Conservation (phyloP, 2,329 filamentous ascomycete genomes). For the Akanthomyces muscarius region DNA sequence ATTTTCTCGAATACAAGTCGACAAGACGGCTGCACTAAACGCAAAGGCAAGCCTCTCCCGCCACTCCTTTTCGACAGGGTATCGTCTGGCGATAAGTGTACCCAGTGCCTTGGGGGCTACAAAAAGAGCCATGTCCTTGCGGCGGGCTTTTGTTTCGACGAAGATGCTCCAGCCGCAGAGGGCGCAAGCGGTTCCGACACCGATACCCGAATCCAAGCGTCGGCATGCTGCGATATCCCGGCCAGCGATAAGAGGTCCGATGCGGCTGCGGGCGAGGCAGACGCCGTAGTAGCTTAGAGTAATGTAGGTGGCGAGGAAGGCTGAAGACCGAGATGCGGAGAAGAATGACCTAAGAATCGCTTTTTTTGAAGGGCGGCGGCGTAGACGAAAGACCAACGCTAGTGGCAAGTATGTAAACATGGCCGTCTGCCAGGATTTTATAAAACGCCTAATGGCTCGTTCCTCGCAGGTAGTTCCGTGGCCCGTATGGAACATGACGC, state of each 20-base stretch:
- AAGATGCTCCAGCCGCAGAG: conserved; percentile 80
- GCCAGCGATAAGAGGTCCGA: conserved; percentile 66
- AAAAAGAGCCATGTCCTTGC: conserved; percentile 75
- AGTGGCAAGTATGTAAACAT: conserved; percentile 74
- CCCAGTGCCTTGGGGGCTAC: conserved; percentile 74
- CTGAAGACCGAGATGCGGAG: conserved; percentile 65
- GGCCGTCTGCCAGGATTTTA: conserved; percentile 66
- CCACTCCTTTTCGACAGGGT: conserved; percentile 59
- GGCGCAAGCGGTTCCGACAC: conserved; percentile 66
- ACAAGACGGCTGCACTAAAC: conserved; percentile 62
- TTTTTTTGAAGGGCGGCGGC: conserved; percentile 43
- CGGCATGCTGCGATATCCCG: conserved; percentile 44
- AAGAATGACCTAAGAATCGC: conserved; percentile 50
- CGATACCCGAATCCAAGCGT: conserved; percentile 58
- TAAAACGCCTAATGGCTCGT: conserved; percentile 66
- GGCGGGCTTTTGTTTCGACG: conserved; percentile 60
- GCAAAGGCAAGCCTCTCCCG: conserved; percentile 64
- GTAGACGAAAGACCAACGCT: conserved; percentile 58
- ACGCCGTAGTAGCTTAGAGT: conserved; percentile 80
- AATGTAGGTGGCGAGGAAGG: conserved; percentile 75
- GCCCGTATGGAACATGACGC: conserved; percentile 80
- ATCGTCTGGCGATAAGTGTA: conserved; percentile 67
- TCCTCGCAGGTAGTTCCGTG: conserved; percentile 68
- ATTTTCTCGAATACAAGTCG: conserved; percentile 62
- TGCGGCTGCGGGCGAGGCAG: conserved; percentile 67